These are phyloP conservation scores for Kodamaea hsintzibuensis DNA, from an alignment of 805 yeast species.

Conservation along the genomic window DNA sequence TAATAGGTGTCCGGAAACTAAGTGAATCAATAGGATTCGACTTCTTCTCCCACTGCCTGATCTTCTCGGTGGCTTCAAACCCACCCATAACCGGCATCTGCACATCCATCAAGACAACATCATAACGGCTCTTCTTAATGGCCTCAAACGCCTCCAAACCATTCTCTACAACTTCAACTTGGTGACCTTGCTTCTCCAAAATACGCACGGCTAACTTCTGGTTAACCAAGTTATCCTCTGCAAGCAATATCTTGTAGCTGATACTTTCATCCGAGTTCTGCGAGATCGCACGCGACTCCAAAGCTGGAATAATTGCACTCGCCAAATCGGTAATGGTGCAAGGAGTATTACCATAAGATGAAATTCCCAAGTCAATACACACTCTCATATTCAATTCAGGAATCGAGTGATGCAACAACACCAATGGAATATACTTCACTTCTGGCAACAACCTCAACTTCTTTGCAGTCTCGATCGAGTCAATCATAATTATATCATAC, in stretches of 20 bases:
- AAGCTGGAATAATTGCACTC: slow-evolving; percentile 78
- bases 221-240: slow-evolving; percentile 85
- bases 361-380: slow-evolving; percentile 82
- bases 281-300: slow-evolving; percentile 80
- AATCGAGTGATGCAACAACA: slow-evolving; percentile 70
- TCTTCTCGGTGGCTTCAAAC: slow-evolving; percentile 84
- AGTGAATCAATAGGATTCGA: slow-evolving; percentile 69
- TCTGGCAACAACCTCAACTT: slow-evolving; percentile 68
- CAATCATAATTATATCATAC: slow-evolving; percentile 82
- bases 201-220: slow-evolving; percentile 86
- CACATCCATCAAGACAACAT: slow-evolving; percentile 87
- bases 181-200: slow-evolving; percentile 82
- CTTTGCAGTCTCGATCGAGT: slow-evolving; percentile 73
- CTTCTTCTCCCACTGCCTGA: slow-evolving; percentile 85
- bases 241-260: slow-evolving; percentile 71
- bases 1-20: slow-evolving; percentile 79
- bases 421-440: slow-evolving; percentile 83
- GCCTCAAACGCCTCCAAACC: slow-evolving; percentile 83
- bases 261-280: slow-evolving; percentile 76
- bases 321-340: slow-evolving; percentile 81
- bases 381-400: slow-evolving; percentile 78
- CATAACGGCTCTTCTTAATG: slow-evolving; percentile 64
- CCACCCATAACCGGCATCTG: slow-evolving; percentile 98
- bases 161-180: slow-evolving; percentile 81
- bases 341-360: slow-evolving; percentile 87